Percentiles rank a stretch among this genome's conserved stretches.
These are phyloP conservation scores for Vinca minor DNA, from an alignment of 257 asterid species.

Conservation along the genomic window DNA sequence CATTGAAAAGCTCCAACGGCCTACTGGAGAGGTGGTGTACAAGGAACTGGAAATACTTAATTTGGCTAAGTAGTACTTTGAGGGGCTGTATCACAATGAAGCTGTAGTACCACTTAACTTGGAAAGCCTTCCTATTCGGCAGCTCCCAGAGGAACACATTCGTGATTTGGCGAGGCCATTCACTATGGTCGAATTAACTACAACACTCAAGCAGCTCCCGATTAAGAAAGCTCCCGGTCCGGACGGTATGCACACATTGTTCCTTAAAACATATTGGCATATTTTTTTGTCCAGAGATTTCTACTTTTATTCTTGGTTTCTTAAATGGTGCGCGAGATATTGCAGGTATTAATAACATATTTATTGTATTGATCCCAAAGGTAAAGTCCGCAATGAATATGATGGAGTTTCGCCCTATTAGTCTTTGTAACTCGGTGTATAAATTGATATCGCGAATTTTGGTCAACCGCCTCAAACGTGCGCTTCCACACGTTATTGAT, in stretches of 20 bases:
- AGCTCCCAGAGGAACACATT: neutral
- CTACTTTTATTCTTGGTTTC: no score
- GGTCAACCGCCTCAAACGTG: no score
- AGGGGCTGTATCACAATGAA: neutral
- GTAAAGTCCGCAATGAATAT: no score
- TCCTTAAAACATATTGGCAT: conserved; percentile 14
- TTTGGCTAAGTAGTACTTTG: neutral
- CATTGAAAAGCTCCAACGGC: neutral
- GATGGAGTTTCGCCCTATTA: no score
- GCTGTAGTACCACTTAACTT: neutral
- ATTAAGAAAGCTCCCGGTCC: neutral
- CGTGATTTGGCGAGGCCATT: neutral
- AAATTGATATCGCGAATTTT: no score
- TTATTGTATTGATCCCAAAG: no score
- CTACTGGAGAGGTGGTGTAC: neutral
- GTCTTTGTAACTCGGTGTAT: no score
- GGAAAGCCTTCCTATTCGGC: neutral
- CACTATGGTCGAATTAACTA: neutral
- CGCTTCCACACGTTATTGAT: no score
- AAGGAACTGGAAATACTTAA: neutral
- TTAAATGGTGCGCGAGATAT: no score
- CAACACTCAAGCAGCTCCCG: neutral
- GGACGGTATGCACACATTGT: neutral
- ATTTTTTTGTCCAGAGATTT: no score
- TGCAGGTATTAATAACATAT: no score